These are phyloP conservation scores for Gymnopilus junonius DNA, from an alignment of 768 basidiomycete genomes.

Conservation along the genomic window DNA sequence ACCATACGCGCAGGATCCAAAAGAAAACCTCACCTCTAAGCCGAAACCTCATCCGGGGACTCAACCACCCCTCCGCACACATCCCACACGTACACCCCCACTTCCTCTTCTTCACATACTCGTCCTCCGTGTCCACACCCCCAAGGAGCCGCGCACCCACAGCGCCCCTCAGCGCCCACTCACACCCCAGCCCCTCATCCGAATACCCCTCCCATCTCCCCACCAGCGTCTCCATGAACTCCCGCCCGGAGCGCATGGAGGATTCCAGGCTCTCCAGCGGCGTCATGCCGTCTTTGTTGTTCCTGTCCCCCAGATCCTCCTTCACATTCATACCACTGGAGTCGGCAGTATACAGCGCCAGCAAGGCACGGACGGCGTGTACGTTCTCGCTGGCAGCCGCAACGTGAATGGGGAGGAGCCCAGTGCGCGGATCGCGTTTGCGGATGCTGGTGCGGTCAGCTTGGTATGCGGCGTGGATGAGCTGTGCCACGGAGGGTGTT, in stretches of 20 bases:
- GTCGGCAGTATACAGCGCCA: not conserved
- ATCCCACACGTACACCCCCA: constrained; percentile 22
- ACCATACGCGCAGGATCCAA: too few relatives aligned
- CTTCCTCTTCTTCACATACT: constrained; percentile 10
- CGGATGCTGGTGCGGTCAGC: constrained; percentile 1
- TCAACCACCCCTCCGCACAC: constrained; percentile 19
- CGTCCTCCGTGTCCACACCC: not conserved
- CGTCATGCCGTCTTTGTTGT: constrained; percentile 7
- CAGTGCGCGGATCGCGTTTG: not conserved
- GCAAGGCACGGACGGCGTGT: constrained; percentile 4
- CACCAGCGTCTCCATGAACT: not conserved
- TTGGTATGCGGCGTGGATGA: not conserved
- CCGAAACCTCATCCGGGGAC: constrained; percentile 18
- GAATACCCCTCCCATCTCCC: constrained; percentile 11
- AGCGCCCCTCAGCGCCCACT: constrained; percentile 11
- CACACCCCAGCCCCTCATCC: not conserved
- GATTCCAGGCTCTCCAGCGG: constrained; percentile 11
- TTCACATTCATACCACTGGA: not conserved
- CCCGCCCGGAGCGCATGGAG: not conserved
- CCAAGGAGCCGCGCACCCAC: not conserved
- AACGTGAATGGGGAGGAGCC: constrained; percentile 9
- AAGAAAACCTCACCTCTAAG: constrained; percentile 21
- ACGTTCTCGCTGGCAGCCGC: constrained; percentile 10
- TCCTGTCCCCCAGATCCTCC: constrained; percentile 3
- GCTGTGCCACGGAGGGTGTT: not conserved